phyloP scores from a whole-genome alignment of 495 filamentous ascomycete species.

The Aspergillus nanangensis region DNA sequence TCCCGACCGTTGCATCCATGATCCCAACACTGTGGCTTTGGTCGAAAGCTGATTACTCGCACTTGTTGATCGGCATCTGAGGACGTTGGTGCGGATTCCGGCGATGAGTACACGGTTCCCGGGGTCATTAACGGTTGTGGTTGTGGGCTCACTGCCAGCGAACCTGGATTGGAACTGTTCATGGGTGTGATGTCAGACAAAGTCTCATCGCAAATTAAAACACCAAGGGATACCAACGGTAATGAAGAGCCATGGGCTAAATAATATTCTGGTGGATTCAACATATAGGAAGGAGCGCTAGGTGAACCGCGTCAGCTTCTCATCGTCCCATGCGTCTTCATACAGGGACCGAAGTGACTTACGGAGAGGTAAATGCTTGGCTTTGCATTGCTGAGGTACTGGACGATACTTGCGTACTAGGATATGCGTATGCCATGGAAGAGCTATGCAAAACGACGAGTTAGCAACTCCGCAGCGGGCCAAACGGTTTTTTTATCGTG shows the following conservation, averaged over 20 bases:
- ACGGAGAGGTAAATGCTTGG: slow-evolving; percentile 16
- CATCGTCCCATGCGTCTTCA: background rate
- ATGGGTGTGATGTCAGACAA: slow-evolving; percentile 1
- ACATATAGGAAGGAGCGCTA: slow-evolving; percentile 19
- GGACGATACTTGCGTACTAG: slow-evolving; percentile 14
- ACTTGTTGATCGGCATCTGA: slow-evolving; percentile 49
- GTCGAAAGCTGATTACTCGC: slow-evolving; percentile 67
- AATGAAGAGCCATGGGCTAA: slow-evolving; percentile 21
- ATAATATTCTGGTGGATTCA: slow-evolving; percentile 29
- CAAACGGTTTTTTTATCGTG: background rate
- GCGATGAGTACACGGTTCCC: slow-evolving; percentile 28
- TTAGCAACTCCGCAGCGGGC: background rate
- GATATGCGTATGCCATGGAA: slow-evolving; percentile 19
- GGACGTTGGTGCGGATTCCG: slow-evolving; percentile 21
- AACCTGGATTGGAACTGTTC: slow-evolving; percentile 17
- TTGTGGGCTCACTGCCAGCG: slow-evolving; percentile 25
- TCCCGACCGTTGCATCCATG: slow-evolving; percentile 92
- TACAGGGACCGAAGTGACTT: background rate
- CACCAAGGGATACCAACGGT: slow-evolving; percentile 13
- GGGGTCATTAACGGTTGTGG: slow-evolving; percentile 22
- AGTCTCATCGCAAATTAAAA: background rate
- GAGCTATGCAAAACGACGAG: slow-evolving; percentile 4
- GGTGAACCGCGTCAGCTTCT: background rate
- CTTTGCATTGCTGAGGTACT: slow-evolving; percentile 18
- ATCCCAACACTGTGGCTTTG: slow-evolving; percentile 92